phyloP scores from a whole-genome alignment of 1,139 yeast genomes.

The Debaryomyces sp. region DNA sequence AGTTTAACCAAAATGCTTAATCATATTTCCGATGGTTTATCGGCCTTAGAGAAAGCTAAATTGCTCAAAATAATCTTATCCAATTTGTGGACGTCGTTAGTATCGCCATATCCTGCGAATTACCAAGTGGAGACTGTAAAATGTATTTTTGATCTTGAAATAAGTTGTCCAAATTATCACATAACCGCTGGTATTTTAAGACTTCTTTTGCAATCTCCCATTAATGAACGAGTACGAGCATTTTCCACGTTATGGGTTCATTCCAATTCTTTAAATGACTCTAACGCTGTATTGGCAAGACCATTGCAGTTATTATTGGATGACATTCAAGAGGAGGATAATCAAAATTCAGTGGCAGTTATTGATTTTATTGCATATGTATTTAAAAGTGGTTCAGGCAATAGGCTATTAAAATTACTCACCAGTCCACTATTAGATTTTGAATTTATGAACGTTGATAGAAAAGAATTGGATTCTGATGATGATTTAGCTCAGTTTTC shows the following conservation, averaged over 20 bases:
- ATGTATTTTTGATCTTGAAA: slow-evolving; percentile 48
- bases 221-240: slow-evolving; percentile 44
- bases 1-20: slow-evolving; percentile 51
- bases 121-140: slow-evolving; percentile 67
- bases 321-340: slow-evolving; percentile 48
- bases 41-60: slow-evolving; percentile 30
- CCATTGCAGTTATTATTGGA: slow-evolving; percentile 76
- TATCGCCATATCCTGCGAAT: slow-evolving; percentile 46
- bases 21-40: slow-evolving; percentile 29
- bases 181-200: slow-evolving; percentile 64
- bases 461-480: slow-evolving; percentile 19
- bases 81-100: slow-evolving; percentile 50
- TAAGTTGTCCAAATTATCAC: slow-evolving; percentile 38
- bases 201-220: slow-evolving; percentile 43
- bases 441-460: slow-evolving; percentile 30
- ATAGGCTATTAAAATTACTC: slow-evolving; percentile 59
- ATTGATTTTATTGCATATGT: slow-evolving; percentile 60
- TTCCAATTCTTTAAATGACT: slow-evolving; percentile 44
- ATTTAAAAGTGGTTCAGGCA: slow-evolving; percentile 56
- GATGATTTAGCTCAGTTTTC: slow-evolving; percentile 64
- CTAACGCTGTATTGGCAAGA: slow-evolving; percentile 52
- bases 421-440: slow-evolving; percentile 52
- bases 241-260: slow-evolving; percentile 65
- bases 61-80: slow-evolving; percentile 39
- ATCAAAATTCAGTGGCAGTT: slow-evolving; percentile 47